Percentiles rank a stretch among this genome's conserved stretches.
Conservation (phyloP, 116 monocot genomes). For the Trichopus zeylanicus region DNA sequence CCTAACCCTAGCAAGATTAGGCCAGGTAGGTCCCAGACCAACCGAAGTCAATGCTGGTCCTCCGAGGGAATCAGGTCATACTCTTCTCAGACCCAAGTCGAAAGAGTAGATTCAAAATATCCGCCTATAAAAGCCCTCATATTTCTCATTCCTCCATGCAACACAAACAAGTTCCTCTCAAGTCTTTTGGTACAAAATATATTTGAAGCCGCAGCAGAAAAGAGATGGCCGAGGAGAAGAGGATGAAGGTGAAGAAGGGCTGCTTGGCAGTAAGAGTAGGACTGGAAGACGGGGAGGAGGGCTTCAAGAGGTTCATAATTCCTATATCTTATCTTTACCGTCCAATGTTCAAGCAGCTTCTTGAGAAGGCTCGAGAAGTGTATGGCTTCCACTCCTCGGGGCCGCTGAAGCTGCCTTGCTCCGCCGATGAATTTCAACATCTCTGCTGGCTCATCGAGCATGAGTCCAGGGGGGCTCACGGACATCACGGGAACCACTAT, state of each 20-base stretch:
- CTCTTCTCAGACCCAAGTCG: too few species aligned
- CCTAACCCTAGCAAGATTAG: too few species aligned
- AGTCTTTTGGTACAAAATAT: too few species aligned
- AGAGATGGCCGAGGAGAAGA: conserved; percentile 17
- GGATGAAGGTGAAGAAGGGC: conserved; percentile 46
- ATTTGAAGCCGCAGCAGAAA: background rate
- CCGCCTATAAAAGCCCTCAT: too few species aligned
- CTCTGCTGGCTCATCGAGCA: conserved; percentile 56
- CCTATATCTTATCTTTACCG: conserved; percentile 68
- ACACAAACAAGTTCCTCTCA: too few species aligned
- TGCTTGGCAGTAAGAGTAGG: conserved; percentile 39
- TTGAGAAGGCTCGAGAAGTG: conserved; percentile 50
- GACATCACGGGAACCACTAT: background rate
- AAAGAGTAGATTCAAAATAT: too few species aligned
- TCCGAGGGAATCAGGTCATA: too few species aligned
- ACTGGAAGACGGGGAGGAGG: conserved; percentile 13
- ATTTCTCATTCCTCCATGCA: too few species aligned
- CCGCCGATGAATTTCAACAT: conserved; percentile 67
- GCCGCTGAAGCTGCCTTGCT: conserved; percentile 70
- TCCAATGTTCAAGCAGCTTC: conserved; percentile 44
- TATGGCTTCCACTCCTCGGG: conserved; percentile 69
- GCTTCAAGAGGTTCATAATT: conserved; percentile 31
- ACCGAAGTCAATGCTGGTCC: too few species aligned
- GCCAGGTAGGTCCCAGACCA: too few species aligned
- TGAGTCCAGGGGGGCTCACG: conserved; percentile 8